Evolutionary conservation across 345 rosid species (phyloP), one percentile per base, ranked within the genome.

Genomic region (Pistacia integerrima): DNA sequence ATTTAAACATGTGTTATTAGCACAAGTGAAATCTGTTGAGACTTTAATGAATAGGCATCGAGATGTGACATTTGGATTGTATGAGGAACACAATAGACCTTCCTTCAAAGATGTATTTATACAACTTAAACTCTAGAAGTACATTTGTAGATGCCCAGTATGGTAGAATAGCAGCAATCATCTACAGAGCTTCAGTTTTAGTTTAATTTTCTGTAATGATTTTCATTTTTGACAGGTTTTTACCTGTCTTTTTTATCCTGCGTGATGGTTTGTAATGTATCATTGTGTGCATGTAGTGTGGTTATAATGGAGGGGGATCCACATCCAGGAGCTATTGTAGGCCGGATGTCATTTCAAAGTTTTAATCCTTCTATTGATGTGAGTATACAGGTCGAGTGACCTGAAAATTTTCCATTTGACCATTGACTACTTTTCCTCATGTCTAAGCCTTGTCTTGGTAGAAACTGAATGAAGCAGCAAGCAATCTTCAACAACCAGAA

Each of bases 281-380:
- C 12, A 64, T 74, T 77, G 52, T 58, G n/a, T 67, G 9, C 14
- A 30, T 86, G 83, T 79, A 96, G 97, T 72, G 85, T 92, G 83
- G 93, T 96, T 36, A 82, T 92, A 81, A 88, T 89, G 87, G 98
- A 97, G 82, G 95, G 97, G 67, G 94, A 91, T 88, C 99, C 98
- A 46, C 94, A 82, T 77, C 98, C 98, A 36, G 92, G 91, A 76
- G 94, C 94, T 57, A 64, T 75, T 60, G 67, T 85, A n/a, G 99
- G 98, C 46, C 93, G 98, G 72, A 90, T 97, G 97, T 97, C 99
- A 51, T 96, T 96, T 86, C 90, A 82, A 77, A 91, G 92, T 83
- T 97, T 94, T 83, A 94, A 92, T 84, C 97, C 99, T 66, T 86
- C 92, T 73, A 86, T 91, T 56, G 97, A 97, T 90, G 97, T 90